Evolutionary conservation across 139 green algal genomes (phyloP), one percentile per base, ranked within the genome.

Genomic region (Gonium pectorale): DNA sequence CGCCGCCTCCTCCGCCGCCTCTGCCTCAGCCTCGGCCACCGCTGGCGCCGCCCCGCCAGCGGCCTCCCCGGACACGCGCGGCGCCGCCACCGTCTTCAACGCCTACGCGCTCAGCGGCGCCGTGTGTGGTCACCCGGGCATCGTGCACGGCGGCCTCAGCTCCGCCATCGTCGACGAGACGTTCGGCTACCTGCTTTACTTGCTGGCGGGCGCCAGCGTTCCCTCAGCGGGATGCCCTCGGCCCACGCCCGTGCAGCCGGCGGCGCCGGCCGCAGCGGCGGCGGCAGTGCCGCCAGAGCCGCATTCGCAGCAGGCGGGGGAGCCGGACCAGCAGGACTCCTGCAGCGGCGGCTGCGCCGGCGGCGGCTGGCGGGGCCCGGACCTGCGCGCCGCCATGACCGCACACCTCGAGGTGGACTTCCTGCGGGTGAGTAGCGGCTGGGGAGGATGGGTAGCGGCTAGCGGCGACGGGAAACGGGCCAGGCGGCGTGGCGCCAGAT

Each of bases 21-120:
- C 17, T 43, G 41, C 68, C 29, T 0, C 68, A 15, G 26, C 29
- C 68, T 21, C 67, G 5, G 22, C 22, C 22, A 37, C 67, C 67
- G 6, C 15, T 27, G n/a, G n/a, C n/a, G n/a, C 29, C n/a, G 17
- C 29, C 60, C 3, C 64, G 37, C 37, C 64, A 31, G 4, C 6
- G 13, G 3, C 27, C 68, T 11, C 68, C 0, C 33, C n/a, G n/a
- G n/a, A n/a, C n/a, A n/a, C n/a, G n/a, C n/a, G n/a, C n/a, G n/a
- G n/a, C n/a, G n/a, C n/a, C n/a, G n/a, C 71, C 24, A 80, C 71
- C 22, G 71, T 80, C 21, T 67, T 67, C 33, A 80, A 80, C 71
- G 71, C 67, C 4, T 80, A 80, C 35, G 33, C 51, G 33, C 71
- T 80, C 11, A 29, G 46, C 8, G n/a, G 1, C 13, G 68, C 44